These are phyloP conservation scores for Pyrus pyrifolia DNA, from an alignment of 306 rosid species.

Conservation along the genomic window DNA sequence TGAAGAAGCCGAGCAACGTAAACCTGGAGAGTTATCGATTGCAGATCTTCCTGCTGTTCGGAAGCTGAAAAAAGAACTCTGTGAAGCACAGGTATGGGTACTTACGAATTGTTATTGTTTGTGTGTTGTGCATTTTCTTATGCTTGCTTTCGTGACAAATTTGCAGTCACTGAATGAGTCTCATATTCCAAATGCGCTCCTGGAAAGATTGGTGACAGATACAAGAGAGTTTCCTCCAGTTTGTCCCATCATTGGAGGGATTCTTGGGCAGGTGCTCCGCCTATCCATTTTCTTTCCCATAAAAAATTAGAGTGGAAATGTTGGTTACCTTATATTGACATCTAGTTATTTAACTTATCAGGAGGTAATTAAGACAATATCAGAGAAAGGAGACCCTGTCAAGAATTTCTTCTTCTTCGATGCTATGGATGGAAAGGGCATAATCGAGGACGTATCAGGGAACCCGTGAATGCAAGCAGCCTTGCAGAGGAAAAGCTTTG, in stretches of 20 bases:
- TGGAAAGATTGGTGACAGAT: conserved; percentile 61
- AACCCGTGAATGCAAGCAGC: conserved; percentile 19
- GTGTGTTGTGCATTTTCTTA: conserved; percentile 12
- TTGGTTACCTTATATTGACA: neutral
- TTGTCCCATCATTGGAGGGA: conserved; percentile 85
- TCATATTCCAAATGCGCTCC: conserved; percentile 55
- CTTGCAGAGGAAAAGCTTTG: neutral
- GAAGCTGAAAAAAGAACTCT: conserved; percentile 67
- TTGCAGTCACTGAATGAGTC: conserved; percentile 70
- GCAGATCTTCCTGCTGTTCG: conserved; percentile 64
- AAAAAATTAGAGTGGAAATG: neutral
- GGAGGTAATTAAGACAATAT: conserved; percentile 96
- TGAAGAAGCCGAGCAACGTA: conserved; percentile 69
- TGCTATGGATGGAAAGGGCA: conserved; percentile 82
- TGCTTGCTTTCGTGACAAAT: conserved; percentile 1
- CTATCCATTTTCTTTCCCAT: neutral
- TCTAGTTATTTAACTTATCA: conserved; percentile 10
- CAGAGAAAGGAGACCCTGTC: conserved; percentile 82
- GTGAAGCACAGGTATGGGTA: conserved; percentile 54
- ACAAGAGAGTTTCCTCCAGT: conserved; percentile 87
- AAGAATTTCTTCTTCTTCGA: conserved; percentile 82
- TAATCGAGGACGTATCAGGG: conserved; percentile 62
- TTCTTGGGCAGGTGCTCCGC: conserved; percentile 80
- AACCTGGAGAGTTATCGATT: conserved; percentile 52
- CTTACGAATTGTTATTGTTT: neutral